Conservation (phyloP, 495 filamentous ascomycete species). For the Hamigera avellanea region DNA sequence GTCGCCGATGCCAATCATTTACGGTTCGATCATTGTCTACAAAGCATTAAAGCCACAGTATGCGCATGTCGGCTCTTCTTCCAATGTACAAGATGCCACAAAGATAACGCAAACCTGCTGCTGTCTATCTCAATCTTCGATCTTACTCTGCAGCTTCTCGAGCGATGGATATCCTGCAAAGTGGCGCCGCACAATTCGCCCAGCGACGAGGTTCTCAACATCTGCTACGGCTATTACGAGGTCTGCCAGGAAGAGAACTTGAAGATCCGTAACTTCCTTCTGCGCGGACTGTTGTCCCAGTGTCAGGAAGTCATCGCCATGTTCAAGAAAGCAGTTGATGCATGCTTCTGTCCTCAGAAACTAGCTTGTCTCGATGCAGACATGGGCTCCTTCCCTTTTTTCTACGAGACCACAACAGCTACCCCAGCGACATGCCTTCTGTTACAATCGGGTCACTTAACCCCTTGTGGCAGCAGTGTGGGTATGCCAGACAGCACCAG, state of each 20-base stretch:
- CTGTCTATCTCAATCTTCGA: constrained; percentile 24
- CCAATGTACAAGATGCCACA: constrained; percentile 24
- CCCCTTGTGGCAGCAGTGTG: no score
- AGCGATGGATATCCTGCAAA: constrained; percentile 23
- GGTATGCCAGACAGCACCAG: no score
- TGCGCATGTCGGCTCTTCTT: constrained; percentile 24
- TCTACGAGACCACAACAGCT: not conserved
- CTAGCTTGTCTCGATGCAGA: no score
- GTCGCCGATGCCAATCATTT: constrained; percentile 17
- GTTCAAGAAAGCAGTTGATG: constrained; percentile 13
- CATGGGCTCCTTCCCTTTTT: not conserved
- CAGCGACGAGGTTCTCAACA: constrained; percentile 8
- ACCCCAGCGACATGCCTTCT: no score
- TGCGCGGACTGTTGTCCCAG: constrained; percentile 19
- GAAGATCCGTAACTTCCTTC: constrained; percentile 21
- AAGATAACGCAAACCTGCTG: constrained; percentile 22
- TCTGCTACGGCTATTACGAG: constrained; percentile 31
- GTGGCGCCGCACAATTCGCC: constrained; percentile 2
- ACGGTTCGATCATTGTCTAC: constrained; percentile 28
- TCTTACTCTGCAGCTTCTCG: constrained; percentile 23
- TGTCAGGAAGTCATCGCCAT: constrained; percentile 18
- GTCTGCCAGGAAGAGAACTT: constrained; percentile 22
- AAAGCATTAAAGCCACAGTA: constrained; percentile 23
- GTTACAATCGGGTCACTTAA: no score
- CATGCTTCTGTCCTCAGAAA: constrained; percentile 1